Conservation (phyloP, 2,329 filamentous ascomycete genomes). For the Fusarium succisae region DNA sequence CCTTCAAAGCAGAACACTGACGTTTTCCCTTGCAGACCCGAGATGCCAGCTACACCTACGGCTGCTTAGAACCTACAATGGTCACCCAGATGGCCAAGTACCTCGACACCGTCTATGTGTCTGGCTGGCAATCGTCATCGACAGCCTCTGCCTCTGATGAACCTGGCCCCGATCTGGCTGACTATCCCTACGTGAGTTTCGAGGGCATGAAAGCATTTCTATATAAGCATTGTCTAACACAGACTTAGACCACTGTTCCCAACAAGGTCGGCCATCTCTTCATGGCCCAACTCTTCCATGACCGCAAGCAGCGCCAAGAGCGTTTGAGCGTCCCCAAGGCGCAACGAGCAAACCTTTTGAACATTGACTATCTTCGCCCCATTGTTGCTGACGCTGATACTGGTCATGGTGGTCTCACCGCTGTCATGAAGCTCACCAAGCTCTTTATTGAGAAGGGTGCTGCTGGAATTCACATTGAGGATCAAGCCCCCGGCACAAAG, state of each 20-base stretch:
- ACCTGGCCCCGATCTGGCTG: slow-evolving; percentile 95
- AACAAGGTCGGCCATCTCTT: slow-evolving; percentile 98
- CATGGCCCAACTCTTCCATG: slow-evolving; percentile 99
- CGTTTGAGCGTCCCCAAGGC: slow-evolving; percentile 79
- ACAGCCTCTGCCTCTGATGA: slow-evolving; percentile 95
- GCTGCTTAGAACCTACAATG: slow-evolving; percentile 97
- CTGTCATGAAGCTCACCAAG: slow-evolving; percentile 99
- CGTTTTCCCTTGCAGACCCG: slow-evolving; percentile 64
- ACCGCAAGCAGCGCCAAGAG: slow-evolving; percentile 98
- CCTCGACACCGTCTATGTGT: slow-evolving; percentile 97
- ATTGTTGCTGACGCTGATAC: slow-evolving; percentile 98
- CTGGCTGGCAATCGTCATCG: slow-evolving; percentile 97
- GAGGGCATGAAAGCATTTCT: background rate
- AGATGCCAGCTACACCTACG: slow-evolving; percentile 93
- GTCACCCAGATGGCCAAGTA: slow-evolving; percentile 99
- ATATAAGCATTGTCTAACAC: slow-evolving; percentile 7
- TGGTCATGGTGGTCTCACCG: slow-evolving; percentile 95
- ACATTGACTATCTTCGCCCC: slow-evolving; percentile 92
- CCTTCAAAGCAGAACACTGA: background rate
- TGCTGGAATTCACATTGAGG: slow-evolving; percentile 97
- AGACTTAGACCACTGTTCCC: slow-evolving; percentile 87
- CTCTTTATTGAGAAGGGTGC: slow-evolving; percentile 96
- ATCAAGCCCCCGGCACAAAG: slow-evolving; percentile 97
- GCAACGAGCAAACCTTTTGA: slow-evolving; percentile 76
- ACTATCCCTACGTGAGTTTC: slow-evolving; percentile 85